A percentile compares a stretch with the other conserved stretches of the same genome.
Conservation (phyloP, 2,329 filamentous ascomycete species). For the Cercospora citrullina region DNA sequence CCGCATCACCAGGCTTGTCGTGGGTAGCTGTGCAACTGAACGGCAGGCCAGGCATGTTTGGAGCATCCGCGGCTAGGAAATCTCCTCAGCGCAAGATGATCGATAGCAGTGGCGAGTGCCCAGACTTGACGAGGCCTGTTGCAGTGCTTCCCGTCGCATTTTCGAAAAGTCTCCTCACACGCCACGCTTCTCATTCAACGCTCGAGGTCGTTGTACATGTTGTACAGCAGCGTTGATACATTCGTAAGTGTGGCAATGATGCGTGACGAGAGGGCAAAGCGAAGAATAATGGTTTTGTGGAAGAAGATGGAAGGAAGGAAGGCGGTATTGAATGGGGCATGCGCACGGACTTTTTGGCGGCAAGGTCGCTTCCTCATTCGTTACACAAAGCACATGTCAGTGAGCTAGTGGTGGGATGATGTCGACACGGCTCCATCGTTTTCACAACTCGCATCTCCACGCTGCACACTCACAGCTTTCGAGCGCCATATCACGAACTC, state of each 20-base stretch:
- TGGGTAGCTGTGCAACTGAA: neutral
- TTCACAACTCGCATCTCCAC: neutral
- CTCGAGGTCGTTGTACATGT: neutral
- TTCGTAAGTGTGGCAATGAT: neutral
- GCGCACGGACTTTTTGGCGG: slow-evolving; percentile 1
- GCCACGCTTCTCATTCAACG: neutral
- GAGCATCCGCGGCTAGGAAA: neutral
- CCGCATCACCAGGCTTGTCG: neutral
- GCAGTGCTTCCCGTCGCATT: neutral
- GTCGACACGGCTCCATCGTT: neutral
- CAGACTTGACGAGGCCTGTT: neutral
- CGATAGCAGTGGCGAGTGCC: neutral
- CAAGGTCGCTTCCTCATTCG: neutral
- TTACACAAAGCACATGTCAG: slow-evolving; percentile 7
- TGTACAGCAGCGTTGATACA: neutral
- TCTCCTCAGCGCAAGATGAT: neutral
- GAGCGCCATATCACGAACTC: neutral
- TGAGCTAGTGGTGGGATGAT: neutral
- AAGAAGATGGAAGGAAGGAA: neutral
- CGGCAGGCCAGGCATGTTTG: neutral
- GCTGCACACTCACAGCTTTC: neutral
- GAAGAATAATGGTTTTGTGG: neutral
- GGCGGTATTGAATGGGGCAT: neutral
- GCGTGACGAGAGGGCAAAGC: neutral
- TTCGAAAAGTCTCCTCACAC: neutral